Conservation (phyloP, 1,284 basidiomycete genomes). For the Entoloma clypeatum region DNA sequence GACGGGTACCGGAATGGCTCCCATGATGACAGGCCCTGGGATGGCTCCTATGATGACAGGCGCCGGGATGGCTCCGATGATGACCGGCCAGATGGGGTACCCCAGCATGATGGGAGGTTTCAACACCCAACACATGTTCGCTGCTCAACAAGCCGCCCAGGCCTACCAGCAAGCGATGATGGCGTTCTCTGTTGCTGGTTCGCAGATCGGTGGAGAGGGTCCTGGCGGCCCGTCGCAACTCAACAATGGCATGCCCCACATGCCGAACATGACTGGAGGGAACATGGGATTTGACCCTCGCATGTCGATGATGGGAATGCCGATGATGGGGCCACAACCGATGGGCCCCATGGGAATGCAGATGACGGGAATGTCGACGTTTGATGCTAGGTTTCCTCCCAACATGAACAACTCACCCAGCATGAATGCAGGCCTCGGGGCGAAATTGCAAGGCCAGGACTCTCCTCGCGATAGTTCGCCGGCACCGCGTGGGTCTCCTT, state of each 20-base stretch:
- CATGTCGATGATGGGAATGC: slow-evolving; percentile 55
- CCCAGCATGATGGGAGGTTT: slow-evolving; percentile 64
- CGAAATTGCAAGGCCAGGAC: slow-evolving; percentile 25
- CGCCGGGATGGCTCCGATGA: slow-evolving; percentile 48
- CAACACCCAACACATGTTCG: slow-evolving; percentile 85
- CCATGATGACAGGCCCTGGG: slow-evolving; percentile 38
- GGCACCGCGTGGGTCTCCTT: slow-evolving; percentile 38
- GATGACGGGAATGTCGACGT: slow-evolving; percentile 55
- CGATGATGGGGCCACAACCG: slow-evolving; percentile 53
- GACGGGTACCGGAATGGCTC: slow-evolving; percentile 41
- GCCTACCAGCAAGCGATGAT: slow-evolving; percentile 92
- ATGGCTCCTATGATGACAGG: slow-evolving; percentile 53
- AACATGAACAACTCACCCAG: slow-evolving; percentile 23
- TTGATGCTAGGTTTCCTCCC: slow-evolving; percentile 53
- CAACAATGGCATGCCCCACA: too few relatives aligned
- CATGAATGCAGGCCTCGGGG: slow-evolving; percentile 26
- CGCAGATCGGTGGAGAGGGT: slow-evolving; percentile 60
- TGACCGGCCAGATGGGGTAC: slow-evolving; percentile 58
- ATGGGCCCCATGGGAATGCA: slow-evolving; percentile 48
- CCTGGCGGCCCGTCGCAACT: slow-evolving; percentile 28
- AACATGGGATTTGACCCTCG: slow-evolving; percentile 42
- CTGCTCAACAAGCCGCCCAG: slow-evolving; percentile 85
- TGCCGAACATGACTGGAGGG: slow-evolving; percentile 54
- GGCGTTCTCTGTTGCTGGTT: slow-evolving; percentile 78
- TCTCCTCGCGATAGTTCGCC: slow-evolving; percentile 40